Evolutionary conservation across 148 eudicot genomes (phyloP), one percentile per base, ranked within the genome.

Genomic region (Silene latifolia): DNA sequence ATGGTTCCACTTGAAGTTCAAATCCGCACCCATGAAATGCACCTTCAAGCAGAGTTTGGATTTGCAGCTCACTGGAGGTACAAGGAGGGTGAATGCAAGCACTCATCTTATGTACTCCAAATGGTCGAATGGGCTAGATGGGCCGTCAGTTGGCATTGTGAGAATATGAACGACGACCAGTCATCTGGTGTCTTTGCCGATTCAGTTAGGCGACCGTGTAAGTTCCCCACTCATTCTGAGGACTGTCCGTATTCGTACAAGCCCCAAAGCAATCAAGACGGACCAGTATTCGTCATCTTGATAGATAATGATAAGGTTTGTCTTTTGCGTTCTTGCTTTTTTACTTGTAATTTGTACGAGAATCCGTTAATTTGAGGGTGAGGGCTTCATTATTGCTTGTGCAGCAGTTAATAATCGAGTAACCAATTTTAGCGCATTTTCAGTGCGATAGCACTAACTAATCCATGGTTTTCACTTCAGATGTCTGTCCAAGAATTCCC

Each of bases 121-220:
- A 92, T 89, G 99, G 96, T 92, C 63, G 96, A 95, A 83, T 95
- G 98, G 98, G 97, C 97, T 2, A 87, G 97, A 29, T 95, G 98
- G 98, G 92, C 90, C 39, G 87, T 95, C 20, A 85, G 87, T 54
- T 95, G 98, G 98, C 98, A 92, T 64, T 95, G 96, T 70, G 99
- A 95, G 85, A 83, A 91, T 76, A 90, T 86, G 90, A 88, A 80
- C 74, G 89, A 76, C 73, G 90, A 87, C 53, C 74, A 46, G 32
- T 75, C 88, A 60, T 79, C 96, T 24, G 74, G 80, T 59, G 74
- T 78, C 24, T 79, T 57, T 75, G 73, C 63, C 57, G 88, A 86
- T 75, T 80, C 88, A 29, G 72, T 82, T 27, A 86, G 77, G 79
- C 91, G 89, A 60, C 88, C 89, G 3, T 95, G 99, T 83, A 86